Evolutionary conservation across 148 eudicot genomes (phyloP).

Genomic region (Chenopodium quinoa): DNA sequence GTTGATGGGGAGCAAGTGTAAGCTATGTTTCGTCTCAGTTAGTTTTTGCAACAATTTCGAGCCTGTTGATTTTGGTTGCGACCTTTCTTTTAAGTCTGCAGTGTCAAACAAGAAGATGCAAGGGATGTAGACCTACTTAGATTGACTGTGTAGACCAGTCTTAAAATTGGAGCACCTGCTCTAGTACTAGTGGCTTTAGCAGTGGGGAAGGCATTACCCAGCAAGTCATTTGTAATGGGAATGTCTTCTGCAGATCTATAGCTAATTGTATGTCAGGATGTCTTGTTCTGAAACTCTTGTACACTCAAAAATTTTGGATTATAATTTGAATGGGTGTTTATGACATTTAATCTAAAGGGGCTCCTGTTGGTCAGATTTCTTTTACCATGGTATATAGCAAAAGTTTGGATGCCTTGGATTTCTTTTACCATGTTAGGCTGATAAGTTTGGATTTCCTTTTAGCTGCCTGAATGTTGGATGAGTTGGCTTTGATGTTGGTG

Average conservation of each 20-base stretch:
- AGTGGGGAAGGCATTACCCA: constrained; percentile 38
- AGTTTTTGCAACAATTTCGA: constrained; percentile 50
- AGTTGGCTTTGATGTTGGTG: constrained; percentile 25
- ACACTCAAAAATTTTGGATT: constrained; percentile 36
- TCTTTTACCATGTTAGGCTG: constrained; percentile 16
- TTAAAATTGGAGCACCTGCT: constrained; percentile 36
- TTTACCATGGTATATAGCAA: constrained; percentile 17
- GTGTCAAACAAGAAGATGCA: constrained; percentile 65
- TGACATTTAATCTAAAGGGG: constrained; percentile 29
- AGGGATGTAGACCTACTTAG: constrained; percentile 42
- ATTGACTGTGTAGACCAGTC: constrained; percentile 33
- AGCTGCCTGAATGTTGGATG: constrained; percentile 27
- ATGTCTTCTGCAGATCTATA: constrained; percentile 38
- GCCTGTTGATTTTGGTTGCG: constrained; percentile 56
- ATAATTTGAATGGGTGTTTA: constrained; percentile 31
- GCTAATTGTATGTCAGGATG: constrained; percentile 33
- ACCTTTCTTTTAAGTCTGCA: constrained; percentile 52
- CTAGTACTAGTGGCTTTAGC: constrained; percentile 41
- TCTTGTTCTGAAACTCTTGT: constrained; percentile 39
- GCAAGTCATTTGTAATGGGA: constrained; percentile 43
- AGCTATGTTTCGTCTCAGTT: constrained; percentile 66
- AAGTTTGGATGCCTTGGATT: constrained; percentile 20
- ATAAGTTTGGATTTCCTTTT: constrained; percentile 19
- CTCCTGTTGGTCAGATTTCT: constrained; percentile 24
- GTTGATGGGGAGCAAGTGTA: constrained; percentile 73